These are phyloP conservation scores for Alternaria infectoria DNA, from an alignment of 2,329 filamentous ascomycete genomes.

Conservation along the genomic window DNA sequence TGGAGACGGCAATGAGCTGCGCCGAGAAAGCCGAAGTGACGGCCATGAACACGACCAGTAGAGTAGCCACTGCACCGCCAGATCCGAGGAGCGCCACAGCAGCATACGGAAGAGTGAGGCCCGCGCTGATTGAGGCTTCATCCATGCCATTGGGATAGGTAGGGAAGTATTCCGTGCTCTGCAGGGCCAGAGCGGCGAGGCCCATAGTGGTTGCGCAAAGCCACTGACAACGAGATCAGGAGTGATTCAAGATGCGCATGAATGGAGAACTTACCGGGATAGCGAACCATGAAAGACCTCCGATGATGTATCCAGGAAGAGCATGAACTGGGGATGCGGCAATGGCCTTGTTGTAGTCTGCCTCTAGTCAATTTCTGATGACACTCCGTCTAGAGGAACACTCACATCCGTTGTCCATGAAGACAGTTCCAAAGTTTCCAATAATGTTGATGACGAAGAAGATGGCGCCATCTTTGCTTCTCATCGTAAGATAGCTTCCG, in stretches of 20 bases:
- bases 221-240: constrained; percentile 31
- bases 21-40: constrained; percentile 54
- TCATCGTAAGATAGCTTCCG: constrained; percentile 90
- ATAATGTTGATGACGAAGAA: constrained; percentile 93
- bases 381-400: background rate
- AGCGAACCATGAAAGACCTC: constrained; percentile 54
- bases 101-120: constrained; percentile 42
- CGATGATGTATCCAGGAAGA: constrained; percentile 69
- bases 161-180: constrained; percentile 50
- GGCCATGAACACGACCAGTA: constrained; percentile 57
- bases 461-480: constrained; percentile 77
- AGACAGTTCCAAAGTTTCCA: constrained; percentile 83
- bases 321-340: constrained; percentile 84
- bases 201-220: constrained; percentile 56
- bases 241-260: background rate
- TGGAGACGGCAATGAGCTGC: constrained; percentile 70
- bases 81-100: constrained; percentile 41
- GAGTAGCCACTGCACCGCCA: constrained; percentile 38
- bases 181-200: constrained; percentile 53
- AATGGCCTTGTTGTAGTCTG: constrained; percentile 84
- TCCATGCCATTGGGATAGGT: constrained; percentile 48
- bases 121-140: constrained; percentile 31
- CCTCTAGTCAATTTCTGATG: background rate
- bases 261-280: constrained; percentile 44
- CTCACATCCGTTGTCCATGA: constrained; percentile 78